phyloP scores from a whole-genome alignment of 306 rosid genomes.

The Pachyrhizus erosus region DNA sequence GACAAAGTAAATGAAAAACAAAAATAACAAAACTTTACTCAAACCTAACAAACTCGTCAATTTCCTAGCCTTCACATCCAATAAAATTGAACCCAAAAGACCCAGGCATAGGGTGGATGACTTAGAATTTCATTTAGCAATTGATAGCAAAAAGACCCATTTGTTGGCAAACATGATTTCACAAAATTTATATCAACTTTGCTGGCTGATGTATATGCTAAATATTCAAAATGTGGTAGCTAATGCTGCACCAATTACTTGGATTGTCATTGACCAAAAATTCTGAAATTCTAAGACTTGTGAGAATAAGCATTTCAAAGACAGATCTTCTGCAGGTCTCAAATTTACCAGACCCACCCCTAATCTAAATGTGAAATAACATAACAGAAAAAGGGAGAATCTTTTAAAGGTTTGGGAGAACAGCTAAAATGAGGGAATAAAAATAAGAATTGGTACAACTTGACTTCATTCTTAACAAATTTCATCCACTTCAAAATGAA shows the following conservation, averaged over 20 bases:
- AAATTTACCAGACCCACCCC: not conserved
- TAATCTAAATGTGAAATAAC: not conserved
- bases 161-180: not conserved
- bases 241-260: not conserved
- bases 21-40: not conserved
- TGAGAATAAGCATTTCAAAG: not conserved
- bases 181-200: not conserved
- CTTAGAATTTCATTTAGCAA: not conserved
- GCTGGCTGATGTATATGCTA: not conserved
- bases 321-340: not conserved
- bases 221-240: not conserved
- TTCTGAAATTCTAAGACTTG: not conserved
- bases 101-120: not conserved
- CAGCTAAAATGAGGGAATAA: not conserved
- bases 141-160: not conserved
- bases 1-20: not conserved
- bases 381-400: not conserved
- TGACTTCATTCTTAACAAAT: not conserved
- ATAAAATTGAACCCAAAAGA: not conserved
- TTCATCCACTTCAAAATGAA: not conserved
- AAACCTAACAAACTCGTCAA: not conserved
- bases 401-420: not conserved
- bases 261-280: not conserved
- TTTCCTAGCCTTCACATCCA: not conserved
- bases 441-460: not conserved